Conservation (phyloP, 2,329 filamentous ascomycete species). For the Penicillium sp. region DNA sequence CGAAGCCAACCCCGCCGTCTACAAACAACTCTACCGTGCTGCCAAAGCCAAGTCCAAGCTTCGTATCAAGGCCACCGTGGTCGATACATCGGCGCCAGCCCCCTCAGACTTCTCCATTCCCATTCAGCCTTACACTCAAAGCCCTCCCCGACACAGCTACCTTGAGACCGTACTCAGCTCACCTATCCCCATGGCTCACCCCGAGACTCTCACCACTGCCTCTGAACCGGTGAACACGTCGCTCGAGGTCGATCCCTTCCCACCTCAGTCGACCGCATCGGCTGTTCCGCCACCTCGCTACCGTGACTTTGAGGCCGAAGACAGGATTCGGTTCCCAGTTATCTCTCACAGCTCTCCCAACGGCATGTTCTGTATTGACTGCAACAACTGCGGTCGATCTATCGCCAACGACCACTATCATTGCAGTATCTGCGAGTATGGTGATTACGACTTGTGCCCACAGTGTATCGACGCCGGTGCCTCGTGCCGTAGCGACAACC, state of each 20-base stretch:
- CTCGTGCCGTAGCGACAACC: constrained; percentile 73
- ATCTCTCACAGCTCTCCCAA: constrained; percentile 36
- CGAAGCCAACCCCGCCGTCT: constrained; percentile 74
- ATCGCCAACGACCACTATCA: constrained; percentile 88
- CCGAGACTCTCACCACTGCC: constrained; percentile 12
- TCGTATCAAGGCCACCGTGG: constrained; percentile 71
- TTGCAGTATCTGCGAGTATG: constrained; percentile 88
- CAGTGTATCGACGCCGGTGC: constrained; percentile 73
- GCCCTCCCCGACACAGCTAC: constrained; percentile 37
- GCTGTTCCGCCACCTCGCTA: constrained; percentile 20
- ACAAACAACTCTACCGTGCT: constrained; percentile 95
- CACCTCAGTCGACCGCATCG: constrained; percentile 5
- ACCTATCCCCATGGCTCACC: constrained; percentile 24
- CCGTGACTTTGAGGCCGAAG: constrained; percentile 32
- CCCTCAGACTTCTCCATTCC: constrained; percentile 16
- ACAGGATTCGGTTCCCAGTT: constrained; percentile 33
- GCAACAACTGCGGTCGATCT: constrained; percentile 81
- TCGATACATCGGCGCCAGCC: constrained; percentile 27
- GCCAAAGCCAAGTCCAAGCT: constrained; percentile 99
- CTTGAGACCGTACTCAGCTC: constrained; percentile 46
- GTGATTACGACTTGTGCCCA: constrained; percentile 91
- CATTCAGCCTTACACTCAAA: constrained; percentile 18
- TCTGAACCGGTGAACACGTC: constrained; percentile 11
- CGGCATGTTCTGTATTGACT: constrained; percentile 78
- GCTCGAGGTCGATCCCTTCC: background rate